phyloP scores from a whole-genome alignment of 106 monocot species.

The Dendrobium chrysotoxum region DNA sequence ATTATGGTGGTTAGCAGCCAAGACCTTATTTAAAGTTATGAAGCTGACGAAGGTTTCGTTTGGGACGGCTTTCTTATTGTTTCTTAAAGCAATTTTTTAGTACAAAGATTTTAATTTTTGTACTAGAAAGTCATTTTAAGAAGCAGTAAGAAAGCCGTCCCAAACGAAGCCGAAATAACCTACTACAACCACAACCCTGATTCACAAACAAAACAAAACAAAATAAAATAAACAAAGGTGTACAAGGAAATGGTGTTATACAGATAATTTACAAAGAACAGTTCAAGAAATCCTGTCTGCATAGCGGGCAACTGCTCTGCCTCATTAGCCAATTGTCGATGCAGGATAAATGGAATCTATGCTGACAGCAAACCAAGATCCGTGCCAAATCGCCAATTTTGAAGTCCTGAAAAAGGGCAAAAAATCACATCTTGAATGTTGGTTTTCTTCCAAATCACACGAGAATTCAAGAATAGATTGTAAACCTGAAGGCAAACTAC shows the following conservation, averaged over 20 bases:
- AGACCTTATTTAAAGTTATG: too few relatives aligned
- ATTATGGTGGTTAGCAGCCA: too few relatives aligned
- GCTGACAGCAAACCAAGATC: constrained; percentile 14
- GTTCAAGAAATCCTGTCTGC: constrained; percentile 9
- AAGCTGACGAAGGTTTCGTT: too few relatives aligned
- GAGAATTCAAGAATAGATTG: background rate
- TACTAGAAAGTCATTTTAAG: too few relatives aligned
- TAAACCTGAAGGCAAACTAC: constrained; percentile 4
- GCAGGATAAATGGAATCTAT: constrained; percentile 19
- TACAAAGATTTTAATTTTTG: too few relatives aligned
- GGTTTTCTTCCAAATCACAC: background rate
- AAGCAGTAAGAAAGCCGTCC: too few relatives aligned
- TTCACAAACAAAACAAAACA: too few relatives aligned
- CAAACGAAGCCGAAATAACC: too few relatives aligned
- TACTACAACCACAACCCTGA: too few relatives aligned
- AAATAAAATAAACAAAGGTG: background rate
- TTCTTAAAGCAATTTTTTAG: too few relatives aligned
- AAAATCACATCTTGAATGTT: background rate
- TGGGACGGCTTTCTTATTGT: too few relatives aligned
- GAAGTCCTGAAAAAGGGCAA: constrained; percentile 8
- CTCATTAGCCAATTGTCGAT: constrained; percentile 22
- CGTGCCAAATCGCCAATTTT: constrained; percentile 13
- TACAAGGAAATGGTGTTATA: background rate
- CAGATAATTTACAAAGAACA: background rate
- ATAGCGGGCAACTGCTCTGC: constrained; percentile 19